A percentile compares a stretch with the other conserved stretches of the same genome.
phyloP scores from a whole-genome alignment of 257 asterid species.

The Eustoma russellianum region DNA sequence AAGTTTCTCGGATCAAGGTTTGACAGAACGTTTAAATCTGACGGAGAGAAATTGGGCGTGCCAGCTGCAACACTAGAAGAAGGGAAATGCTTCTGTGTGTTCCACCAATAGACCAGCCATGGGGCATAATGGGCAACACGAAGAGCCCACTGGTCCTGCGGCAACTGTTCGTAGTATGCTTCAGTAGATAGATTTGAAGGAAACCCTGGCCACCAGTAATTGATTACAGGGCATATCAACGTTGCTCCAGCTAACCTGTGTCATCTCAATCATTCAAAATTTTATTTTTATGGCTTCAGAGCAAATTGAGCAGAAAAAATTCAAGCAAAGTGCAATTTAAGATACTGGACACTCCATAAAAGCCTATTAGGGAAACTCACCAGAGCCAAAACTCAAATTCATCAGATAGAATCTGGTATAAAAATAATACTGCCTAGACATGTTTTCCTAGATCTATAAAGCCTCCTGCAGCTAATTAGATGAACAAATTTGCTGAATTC shows the following conservation, averaged over 20 bases:
- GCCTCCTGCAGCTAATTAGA: too few relatives aligned
- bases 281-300: too few relatives aligned
- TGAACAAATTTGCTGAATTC: not conserved
- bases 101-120: conserved; percentile 73
- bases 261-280: not conserved
- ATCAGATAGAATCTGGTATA: too few relatives aligned
- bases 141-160: conserved; percentile 56
- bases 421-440: too few relatives aligned
- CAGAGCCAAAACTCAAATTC: not conserved
- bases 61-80: conserved; percentile 47
- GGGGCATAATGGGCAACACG: conserved; percentile 61
- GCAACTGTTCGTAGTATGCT: conserved; percentile 37
- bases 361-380: too few relatives aligned
- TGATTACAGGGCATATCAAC: conserved; percentile 51
- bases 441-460: too few relatives aligned
- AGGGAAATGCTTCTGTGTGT: conserved; percentile 64
- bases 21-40: conserved; percentile 38
- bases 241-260: conserved; percentile 59
- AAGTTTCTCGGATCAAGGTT: conserved; percentile 6
- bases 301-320: not conserved
- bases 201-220: conserved; percentile 77
- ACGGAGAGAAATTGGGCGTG: conserved; percentile 30
- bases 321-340: conserved; percentile 1
- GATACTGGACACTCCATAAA: too few relatives aligned
- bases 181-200: conserved; percentile 41